Percentiles rank a stretch among this genome's conserved stretches.
Evolutionary conservation across 2,329 filamentous ascomycete genomes (phyloP).

Genomic region (Colletotrichum sp.): DNA sequence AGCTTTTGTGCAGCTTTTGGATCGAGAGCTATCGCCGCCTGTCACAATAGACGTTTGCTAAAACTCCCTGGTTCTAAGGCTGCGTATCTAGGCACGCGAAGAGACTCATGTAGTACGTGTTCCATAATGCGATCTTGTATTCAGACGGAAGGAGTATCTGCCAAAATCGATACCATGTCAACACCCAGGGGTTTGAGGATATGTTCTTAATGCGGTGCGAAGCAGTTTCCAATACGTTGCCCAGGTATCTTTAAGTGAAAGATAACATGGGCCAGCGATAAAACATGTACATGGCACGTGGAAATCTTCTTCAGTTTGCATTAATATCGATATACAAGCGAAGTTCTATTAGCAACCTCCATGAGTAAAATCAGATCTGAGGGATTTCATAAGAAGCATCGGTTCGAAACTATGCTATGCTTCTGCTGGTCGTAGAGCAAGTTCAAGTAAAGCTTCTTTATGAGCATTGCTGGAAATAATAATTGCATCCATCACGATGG

Average conservation of each 20-base stretch:
- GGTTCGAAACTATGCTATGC: background rate
- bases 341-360: background rate
- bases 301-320: background rate
- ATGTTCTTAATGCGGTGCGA: background rate
- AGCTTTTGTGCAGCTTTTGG: background rate
- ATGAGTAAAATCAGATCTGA: background rate
- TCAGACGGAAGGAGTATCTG: background rate
- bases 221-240: background rate
- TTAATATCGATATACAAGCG: background rate
- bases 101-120: background rate
- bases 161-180: background rate
- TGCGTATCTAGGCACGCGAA: background rate
- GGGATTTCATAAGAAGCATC: background rate
- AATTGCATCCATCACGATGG: background rate
- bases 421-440: background rate
- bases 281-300: accelerated
- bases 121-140: background rate
- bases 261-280: background rate
- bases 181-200: background rate
- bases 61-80: background rate
- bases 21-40: background rate
- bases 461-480: background rate
- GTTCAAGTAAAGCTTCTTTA: background rate
- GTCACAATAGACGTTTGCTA: too few relatives aligned
- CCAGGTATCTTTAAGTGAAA: background rate